These are phyloP conservation scores for Neoboletus magnificus DNA, from an alignment of 768 basidiomycete species.

Conservation along the genomic window DNA sequence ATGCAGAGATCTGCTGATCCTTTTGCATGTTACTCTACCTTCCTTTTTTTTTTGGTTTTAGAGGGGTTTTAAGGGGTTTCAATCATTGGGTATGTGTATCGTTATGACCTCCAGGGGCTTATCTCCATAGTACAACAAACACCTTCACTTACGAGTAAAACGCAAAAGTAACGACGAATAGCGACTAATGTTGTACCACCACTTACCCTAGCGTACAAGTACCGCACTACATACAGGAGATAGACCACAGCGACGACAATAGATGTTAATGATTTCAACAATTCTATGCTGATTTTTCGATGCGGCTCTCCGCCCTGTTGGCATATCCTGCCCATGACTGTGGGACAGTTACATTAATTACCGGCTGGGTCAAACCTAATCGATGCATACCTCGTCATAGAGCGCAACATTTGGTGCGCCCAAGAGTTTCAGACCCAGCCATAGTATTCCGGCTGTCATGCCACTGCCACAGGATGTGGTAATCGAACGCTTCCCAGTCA, in stretches of 20 bases:
- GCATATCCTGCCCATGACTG: slow-evolving; percentile 98
- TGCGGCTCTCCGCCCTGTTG: slow-evolving; percentile 65
- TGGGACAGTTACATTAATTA: slow-evolving; percentile 14
- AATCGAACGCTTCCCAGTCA: slow-evolving; percentile 58
- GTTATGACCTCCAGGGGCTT: slow-evolving; percentile 8
- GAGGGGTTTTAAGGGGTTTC: slow-evolving; percentile 14
- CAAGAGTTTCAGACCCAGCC: slow-evolving; percentile 83
- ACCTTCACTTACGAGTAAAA: slow-evolving; percentile 9
- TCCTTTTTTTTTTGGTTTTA: slow-evolving; percentile 10
- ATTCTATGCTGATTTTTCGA: slow-evolving; percentile 46
- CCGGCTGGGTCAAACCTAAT: slow-evolving; percentile 7
- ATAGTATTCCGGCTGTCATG: slow-evolving; percentile 95
- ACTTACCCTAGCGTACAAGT: slow-evolving; percentile 21
- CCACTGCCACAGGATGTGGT: slow-evolving; percentile 90
- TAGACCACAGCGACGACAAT: slow-evolving; percentile 5
- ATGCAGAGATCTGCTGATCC: slow-evolving; percentile 26
- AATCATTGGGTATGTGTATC: slow-evolving; percentile 22
- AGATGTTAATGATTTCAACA: slow-evolving; percentile 5
- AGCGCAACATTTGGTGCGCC: slow-evolving; percentile 61
- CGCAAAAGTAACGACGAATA: slow-evolving; percentile 14
- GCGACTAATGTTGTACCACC: slow-evolving; percentile 29
- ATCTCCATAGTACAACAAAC: slow-evolving; percentile 15
- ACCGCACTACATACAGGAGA: slow-evolving; percentile 5
- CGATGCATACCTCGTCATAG: slow-evolving; percentile 83
- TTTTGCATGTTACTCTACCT: neutral